Percentiles rank a stretch among this genome's conserved stretches.
phyloP scores from a whole-genome alignment of 805 yeast genomes.

The Starmerella tilneyi region DNA sequence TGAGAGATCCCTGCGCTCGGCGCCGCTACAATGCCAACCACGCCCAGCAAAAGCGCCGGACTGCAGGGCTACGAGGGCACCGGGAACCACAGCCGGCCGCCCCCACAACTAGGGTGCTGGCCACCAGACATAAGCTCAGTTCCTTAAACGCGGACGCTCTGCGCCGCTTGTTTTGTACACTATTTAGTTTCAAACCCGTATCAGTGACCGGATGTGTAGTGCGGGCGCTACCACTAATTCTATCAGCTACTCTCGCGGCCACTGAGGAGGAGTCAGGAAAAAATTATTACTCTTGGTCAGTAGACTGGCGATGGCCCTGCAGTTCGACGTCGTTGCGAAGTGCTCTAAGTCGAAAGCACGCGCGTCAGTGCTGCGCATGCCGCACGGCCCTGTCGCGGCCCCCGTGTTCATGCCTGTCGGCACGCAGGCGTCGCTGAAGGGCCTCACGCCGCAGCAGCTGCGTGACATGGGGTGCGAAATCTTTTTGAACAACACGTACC shows the following conservation, averaged over 20 bases:
- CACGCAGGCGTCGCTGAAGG: slow-evolving; percentile 39
- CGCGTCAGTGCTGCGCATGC: slow-evolving; percentile 35
- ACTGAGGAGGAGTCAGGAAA: too few species aligned
- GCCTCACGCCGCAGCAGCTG: slow-evolving; percentile 37
- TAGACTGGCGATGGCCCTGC: slow-evolving; percentile 27
- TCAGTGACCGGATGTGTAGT: too few species aligned
- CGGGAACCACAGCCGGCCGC: too few species aligned
- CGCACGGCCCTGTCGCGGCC: slow-evolving; percentile 37
- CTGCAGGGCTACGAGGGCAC: too few species aligned
- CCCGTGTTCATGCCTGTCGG: slow-evolving; percentile 43
- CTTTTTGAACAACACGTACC: slow-evolving; percentile 39
- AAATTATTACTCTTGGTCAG: slow-evolving; percentile 2
- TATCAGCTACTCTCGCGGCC: too few species aligned
- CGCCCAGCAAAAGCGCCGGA: too few species aligned
- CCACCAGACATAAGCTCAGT: too few species aligned
- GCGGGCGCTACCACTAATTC: neutral
- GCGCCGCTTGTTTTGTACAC: too few species aligned
- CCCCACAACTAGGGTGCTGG: too few species aligned
- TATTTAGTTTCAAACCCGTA: too few species aligned
- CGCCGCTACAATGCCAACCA: too few species aligned
- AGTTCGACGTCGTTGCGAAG: slow-evolving; percentile 35
- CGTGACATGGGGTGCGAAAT: slow-evolving; percentile 35
- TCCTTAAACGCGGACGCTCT: neutral
- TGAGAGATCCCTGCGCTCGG: too few species aligned
- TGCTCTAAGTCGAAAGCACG: slow-evolving; percentile 38